phyloP scores from a whole-genome alignment of 2,329 filamentous ascomycete species.

The Trichoderma aggressivum region DNA sequence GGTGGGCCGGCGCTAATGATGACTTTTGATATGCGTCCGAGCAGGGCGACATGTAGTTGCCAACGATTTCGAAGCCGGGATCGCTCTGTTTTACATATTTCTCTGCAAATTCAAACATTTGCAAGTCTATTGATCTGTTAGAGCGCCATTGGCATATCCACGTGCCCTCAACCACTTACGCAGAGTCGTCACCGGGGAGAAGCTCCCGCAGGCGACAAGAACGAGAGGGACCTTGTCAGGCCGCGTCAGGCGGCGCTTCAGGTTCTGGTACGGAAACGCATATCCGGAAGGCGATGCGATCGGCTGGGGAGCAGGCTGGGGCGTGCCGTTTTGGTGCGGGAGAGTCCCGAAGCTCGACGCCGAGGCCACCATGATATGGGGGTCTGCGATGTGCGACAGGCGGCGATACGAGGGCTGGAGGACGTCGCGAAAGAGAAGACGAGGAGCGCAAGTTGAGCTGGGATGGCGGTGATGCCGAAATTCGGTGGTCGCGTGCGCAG shows the following conservation, averaged over 20 bases:
- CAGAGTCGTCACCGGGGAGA: conserved; percentile 69
- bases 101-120: conserved; percentile 81
- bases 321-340: background rate
- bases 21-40: conserved; percentile 35
- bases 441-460: background rate
- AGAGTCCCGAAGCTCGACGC: conserved; percentile 8
- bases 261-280: conserved; percentile 55
- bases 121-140: conserved; percentile 46
- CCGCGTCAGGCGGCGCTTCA: conserved; percentile 52
- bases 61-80: conserved; percentile 71
- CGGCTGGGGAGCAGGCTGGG: background rate
- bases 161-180: conserved; percentile 30
- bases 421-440: background rate
- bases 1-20: conserved; percentile 40
- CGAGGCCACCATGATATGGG: conserved; percentile 11
- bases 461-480: background rate
- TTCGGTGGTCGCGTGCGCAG: background rate
- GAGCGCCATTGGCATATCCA: background rate
- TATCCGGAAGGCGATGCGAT: conserved; percentile 35
- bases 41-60: conserved; percentile 57
- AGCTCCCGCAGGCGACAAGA: conserved; percentile 64
- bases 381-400: background rate
- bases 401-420: background rate
- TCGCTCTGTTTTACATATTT: conserved; percentile 64
- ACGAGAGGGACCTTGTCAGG: conserved; percentile 59